Conservation (phyloP, 805 yeast species). For the Kuraishia borneana region DNA sequence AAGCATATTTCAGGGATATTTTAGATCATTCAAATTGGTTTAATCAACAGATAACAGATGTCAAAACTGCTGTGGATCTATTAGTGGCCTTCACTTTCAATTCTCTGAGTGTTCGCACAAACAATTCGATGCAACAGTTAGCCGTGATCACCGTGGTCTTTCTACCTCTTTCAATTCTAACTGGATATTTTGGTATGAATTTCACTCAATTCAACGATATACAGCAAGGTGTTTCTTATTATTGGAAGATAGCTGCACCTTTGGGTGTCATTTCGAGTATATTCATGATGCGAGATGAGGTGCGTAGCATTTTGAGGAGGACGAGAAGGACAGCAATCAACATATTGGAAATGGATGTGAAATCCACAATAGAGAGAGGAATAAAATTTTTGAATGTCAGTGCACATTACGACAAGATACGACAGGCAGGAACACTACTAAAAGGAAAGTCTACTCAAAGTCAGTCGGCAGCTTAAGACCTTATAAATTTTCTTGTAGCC, state of each 20-base stretch:
- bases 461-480: too few species aligned
- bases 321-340: not conserved
- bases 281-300: conserved; percentile 20
- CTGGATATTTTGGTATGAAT: conserved; percentile 54
- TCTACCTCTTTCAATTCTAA: conserved; percentile 47
- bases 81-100: conserved; percentile 43
- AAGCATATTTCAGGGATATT: conserved; percentile 41
- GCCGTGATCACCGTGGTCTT: conserved; percentile 48
- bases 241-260: conserved; percentile 36
- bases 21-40: conserved; percentile 42
- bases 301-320: not conserved
- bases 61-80: conserved; percentile 39
- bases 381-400: too few species aligned
- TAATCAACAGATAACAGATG: conserved; percentile 41
- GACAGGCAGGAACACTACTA: too few species aligned
- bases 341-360: too few species aligned
- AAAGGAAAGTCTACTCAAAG: too few species aligned
- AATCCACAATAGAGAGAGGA: too few species aligned
- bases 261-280: conserved; percentile 24
- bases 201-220: conserved; percentile 30
- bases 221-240: conserved; percentile 25
- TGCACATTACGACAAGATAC: too few species aligned
- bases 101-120: conserved; percentile 43
- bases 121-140: conserved; percentile 41
- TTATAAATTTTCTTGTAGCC: not conserved